phyloP scores from a whole-genome alignment of 306 rosid genomes.

The Citrullus mucosospermus region DNA sequence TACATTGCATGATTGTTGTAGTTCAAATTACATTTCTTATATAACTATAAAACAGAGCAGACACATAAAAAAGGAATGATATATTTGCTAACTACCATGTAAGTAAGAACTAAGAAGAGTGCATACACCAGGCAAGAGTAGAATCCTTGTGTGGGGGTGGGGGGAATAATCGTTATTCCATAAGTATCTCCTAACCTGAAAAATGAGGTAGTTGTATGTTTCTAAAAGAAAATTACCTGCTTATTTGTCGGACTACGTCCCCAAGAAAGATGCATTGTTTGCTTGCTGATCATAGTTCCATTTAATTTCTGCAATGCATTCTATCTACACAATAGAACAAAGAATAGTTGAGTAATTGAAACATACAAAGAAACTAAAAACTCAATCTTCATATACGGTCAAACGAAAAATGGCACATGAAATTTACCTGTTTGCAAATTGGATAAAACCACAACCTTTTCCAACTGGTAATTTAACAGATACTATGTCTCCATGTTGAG shows the following conservation, averaged over 20 bases:
- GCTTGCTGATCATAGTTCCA: slow-evolving; percentile 74
- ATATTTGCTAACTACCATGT: background rate
- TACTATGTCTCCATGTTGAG: slow-evolving; percentile 73
- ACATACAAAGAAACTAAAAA: background rate
- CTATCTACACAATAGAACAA: slow-evolving; percentile 38
- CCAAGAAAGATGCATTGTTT: slow-evolving; percentile 94
- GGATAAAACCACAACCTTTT: slow-evolving; percentile 97
- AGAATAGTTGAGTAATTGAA: background rate
- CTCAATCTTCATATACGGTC: too few species aligned
- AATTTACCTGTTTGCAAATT: slow-evolving; percentile 71
- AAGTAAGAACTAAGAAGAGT: background rate
- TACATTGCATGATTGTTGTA: background rate
- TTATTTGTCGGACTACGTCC: slow-evolving; percentile 99
- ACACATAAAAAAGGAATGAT: background rate
- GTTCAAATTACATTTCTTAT: background rate
- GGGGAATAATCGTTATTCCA: background rate
- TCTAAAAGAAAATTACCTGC: slow-evolving; percentile 37
- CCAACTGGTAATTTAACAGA: slow-evolving; percentile 97
- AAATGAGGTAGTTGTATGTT: background rate
- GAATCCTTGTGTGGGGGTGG: background rate
- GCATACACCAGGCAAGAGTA: background rate
- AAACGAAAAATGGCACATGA: too few species aligned
- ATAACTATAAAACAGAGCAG: background rate
- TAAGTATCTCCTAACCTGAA: background rate
- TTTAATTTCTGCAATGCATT: slow-evolving; percentile 79